Evolutionary conservation across 192 early-diverging fungal genomes (phyloP).

Genomic region (Backusella sp.): DNA sequence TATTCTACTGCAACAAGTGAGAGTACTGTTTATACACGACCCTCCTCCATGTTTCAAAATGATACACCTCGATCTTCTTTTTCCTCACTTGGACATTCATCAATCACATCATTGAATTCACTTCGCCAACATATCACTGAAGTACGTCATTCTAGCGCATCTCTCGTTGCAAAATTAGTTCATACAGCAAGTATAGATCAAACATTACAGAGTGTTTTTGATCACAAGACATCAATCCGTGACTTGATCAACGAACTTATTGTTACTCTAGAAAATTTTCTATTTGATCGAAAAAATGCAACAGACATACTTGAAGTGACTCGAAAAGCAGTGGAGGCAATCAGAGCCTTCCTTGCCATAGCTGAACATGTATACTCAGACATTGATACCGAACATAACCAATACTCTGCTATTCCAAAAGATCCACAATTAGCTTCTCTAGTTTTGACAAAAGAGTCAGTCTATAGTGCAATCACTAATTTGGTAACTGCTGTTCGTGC

Average conservation of each 20-base stretch:
- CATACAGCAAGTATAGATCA: slow-evolving; percentile 5
- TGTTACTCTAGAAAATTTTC: slow-evolving; percentile 8
- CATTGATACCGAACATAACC: slow-evolving; percentile 20
- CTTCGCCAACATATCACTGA: slow-evolving; percentile 20
- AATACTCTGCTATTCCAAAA: slow-evolving; percentile 21
- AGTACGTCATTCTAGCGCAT: slow-evolving; percentile 7
- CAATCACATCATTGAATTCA: neutral
- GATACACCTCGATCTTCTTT: neutral
- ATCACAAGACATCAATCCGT: slow-evolving; percentile 5
- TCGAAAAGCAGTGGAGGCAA: slow-evolving; percentile 32
- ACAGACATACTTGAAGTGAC: slow-evolving; percentile 34
- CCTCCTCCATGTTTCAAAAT: slow-evolving; percentile 7
- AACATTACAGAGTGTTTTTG: slow-evolving; percentile 11
- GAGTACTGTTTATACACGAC: neutral
- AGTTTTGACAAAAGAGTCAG: slow-evolving; percentile 33
- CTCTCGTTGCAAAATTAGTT: slow-evolving; percentile 19
- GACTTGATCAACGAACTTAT: slow-evolving; percentile 2
- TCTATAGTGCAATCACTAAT: slow-evolving; percentile 36
- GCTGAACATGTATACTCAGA: slow-evolving; percentile 34
- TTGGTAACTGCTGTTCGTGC: slow-evolving; percentile 35
- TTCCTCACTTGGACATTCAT: neutral
- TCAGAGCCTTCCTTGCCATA: slow-evolving; percentile 27
- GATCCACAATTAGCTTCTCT: slow-evolving; percentile 32
- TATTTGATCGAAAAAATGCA: slow-evolving; percentile 2
- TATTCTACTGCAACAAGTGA: neutral